Evolutionary conservation across 495 filamentous ascomycete species (phyloP).

Genomic region (Cryomyces antarcticus): DNA sequence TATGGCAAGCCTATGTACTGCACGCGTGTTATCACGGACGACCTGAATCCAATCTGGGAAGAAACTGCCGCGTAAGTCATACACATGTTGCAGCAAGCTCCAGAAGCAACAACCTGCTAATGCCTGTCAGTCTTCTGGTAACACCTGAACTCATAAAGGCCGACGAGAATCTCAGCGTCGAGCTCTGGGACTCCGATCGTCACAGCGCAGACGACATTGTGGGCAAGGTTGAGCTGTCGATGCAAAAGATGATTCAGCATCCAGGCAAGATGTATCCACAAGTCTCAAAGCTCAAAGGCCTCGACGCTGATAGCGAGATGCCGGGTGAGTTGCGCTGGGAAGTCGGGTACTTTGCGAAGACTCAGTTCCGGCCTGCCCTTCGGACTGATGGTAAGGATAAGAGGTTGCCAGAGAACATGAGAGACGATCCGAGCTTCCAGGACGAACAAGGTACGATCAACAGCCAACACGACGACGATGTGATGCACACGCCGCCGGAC

Average conservation of each 20-base stretch:
- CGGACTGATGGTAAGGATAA: slow-evolving; percentile 70
- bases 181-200: slow-evolving; percentile 86
- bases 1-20: slow-evolving; percentile 98
- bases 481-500: slow-evolving; percentile 78
- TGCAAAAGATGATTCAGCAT: slow-evolving; percentile 87
- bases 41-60: slow-evolving; percentile 84
- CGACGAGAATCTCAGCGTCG: slow-evolving; percentile 76
- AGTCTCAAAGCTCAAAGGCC: slow-evolving; percentile 60
- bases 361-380: slow-evolving; percentile 61
- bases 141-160: slow-evolving; percentile 80
- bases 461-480: slow-evolving; percentile 56
- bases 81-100: background rate
- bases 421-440: slow-evolving; percentile 57
- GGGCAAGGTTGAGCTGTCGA: slow-evolving; percentile 79
- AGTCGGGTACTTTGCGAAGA: slow-evolving; percentile 83
- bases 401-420: slow-evolving; percentile 48
- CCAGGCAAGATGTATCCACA: slow-evolving; percentile 83
- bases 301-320: slow-evolving; percentile 71
- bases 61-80: slow-evolving; percentile 49
- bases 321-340: slow-evolving; percentile 90
- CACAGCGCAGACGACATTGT: slow-evolving; percentile 83
- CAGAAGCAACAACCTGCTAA: background rate
- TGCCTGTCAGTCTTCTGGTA: slow-evolving; percentile 34
- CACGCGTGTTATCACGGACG: slow-evolving; percentile 83
- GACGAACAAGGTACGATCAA: slow-evolving; percentile 73